Conservation (phyloP, 2,329 filamentous ascomycete species). For the Apiospora phragmitis region DNA sequence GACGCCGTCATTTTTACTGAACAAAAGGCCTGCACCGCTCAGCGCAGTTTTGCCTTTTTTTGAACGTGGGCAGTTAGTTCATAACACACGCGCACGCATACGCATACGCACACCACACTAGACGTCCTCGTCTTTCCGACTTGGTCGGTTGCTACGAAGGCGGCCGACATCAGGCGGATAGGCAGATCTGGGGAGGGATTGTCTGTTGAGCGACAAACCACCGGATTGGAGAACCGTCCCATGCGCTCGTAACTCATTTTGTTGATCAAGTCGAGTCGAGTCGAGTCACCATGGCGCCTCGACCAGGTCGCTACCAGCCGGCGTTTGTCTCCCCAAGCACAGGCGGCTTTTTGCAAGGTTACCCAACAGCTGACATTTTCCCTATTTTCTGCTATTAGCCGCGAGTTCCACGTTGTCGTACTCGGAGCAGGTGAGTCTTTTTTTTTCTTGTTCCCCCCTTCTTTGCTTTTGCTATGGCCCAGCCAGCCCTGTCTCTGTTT, state of each 20-base stretch:
- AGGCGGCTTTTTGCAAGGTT: neutral
- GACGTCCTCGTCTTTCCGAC: neutral
- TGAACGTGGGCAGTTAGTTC: neutral
- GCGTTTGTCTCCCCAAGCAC: neutral
- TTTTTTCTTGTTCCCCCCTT: neutral
- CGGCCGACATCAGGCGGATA: neutral
- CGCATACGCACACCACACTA: neutral
- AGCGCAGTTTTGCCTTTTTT: neutral
- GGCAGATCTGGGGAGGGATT: neutral
- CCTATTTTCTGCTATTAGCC: constrained; percentile 44
- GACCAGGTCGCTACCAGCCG: neutral
- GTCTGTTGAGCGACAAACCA: neutral
- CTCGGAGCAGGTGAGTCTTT: constrained; percentile 69
- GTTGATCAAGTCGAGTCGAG: neutral
- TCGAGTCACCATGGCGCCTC: constrained; percentile 5
- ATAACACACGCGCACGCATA: neutral
- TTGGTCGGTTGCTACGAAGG: neutral
- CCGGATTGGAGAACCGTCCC: neutral
- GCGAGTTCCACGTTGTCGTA: constrained; percentile 82
- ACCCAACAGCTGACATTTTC: constrained; percentile 24
- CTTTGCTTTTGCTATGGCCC: constrained; percentile 5
- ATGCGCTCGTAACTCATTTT: neutral
- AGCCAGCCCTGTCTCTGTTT: constrained; percentile 14
- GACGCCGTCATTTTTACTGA: neutral
- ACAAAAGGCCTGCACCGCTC: neutral